Evolutionary conservation across 176 grass and related monocot species (phyloP), one percentile per base, ranked within the genome.

Genomic region (Carex cristatella): DNA sequence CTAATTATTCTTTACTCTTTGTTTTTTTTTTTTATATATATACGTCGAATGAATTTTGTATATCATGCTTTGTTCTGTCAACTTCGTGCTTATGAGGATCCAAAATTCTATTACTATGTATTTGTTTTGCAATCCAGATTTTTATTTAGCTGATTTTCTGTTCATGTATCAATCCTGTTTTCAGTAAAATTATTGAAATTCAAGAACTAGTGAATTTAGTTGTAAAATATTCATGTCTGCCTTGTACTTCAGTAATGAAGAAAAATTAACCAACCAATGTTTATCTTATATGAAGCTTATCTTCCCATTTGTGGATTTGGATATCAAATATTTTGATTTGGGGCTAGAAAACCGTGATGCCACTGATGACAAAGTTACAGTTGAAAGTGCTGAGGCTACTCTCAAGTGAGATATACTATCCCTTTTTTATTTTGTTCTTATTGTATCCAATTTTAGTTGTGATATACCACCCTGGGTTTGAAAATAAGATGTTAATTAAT

Each of bases 241-340:
- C 32, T 48, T 78, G 18, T 49, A 12, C 2, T 30, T 81, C 2
- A 65, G 59, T 48, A 15, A 81, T 65, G 14, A 30, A 76, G 11
- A 76, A 13, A 31, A 76, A 28, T 40, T 81, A 84, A 78, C 10
- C 79, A 84, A 58, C n/a, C 11, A 19, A 56, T 88, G 12, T 57
- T 79, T 79, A 76, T 55, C 31, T 66, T 27, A 35, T 79, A 10
- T 84, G 89, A 87, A 98, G 95, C 93, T 98, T 77, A 98, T 98
- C 63, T 93, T 93, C 59, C 95, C 95, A 64, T 98, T 93, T 69
- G 33, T 98, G 82, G 95, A 95, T 63, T 89, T 98, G 86, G 95
- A 98, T 84, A 95, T 98, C 61, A 95, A 98, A 75, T 98, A 98
- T 87, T 98, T 88, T 19, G 95, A 98, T 82, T 90, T 98, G 85